Evolutionary conservation across 2,329 filamentous ascomycete species (phyloP).

Genomic region (Exophiala oligosperma): DNA sequence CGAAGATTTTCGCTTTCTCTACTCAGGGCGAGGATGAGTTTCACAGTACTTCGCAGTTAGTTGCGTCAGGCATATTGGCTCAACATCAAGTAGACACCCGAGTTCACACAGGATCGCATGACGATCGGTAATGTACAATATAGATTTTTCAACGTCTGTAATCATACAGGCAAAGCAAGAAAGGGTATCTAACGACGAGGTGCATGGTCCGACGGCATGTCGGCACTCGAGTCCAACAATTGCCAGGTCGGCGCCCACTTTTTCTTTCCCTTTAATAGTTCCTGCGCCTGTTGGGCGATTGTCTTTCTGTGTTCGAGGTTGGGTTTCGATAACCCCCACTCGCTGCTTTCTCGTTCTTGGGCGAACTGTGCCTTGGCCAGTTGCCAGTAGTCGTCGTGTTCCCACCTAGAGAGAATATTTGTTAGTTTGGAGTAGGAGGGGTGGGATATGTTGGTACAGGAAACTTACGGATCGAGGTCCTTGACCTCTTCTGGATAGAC

Average conservation of each 20-base stretch:
- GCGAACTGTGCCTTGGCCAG: conserved; percentile 51
- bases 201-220: conserved; percentile 15
- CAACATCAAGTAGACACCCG: too few relatives aligned
- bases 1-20: too few relatives aligned
- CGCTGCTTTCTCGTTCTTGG: conserved; percentile 36
- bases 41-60: too few relatives aligned
- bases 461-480: conserved; percentile 59
- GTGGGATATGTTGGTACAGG: conserved; percentile 10
- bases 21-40: too few relatives aligned
- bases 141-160: not conserved
- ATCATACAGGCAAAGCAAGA: not conserved
- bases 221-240: conserved; percentile 29
- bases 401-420: conserved; percentile 53
- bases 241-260: conserved; percentile 60
- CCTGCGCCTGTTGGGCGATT: conserved; percentile 62
- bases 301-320: conserved; percentile 45
- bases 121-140: not conserved
- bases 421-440: not conserved
- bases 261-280: conserved; percentile 56
- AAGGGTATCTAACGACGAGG: not conserved
- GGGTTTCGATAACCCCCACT: conserved; percentile 41
- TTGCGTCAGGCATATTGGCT: too few relatives aligned
- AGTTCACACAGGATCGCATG: too few relatives aligned
- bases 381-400: conserved; percentile 59
- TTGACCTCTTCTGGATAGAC: conserved; percentile 75